A percentile compares a stretch with the other conserved stretches of the same genome.
These are phyloP conservation scores for Lentinula raphanica DNA, from an alignment of 768 basidiomycete genomes.

Conservation along the genomic window DNA sequence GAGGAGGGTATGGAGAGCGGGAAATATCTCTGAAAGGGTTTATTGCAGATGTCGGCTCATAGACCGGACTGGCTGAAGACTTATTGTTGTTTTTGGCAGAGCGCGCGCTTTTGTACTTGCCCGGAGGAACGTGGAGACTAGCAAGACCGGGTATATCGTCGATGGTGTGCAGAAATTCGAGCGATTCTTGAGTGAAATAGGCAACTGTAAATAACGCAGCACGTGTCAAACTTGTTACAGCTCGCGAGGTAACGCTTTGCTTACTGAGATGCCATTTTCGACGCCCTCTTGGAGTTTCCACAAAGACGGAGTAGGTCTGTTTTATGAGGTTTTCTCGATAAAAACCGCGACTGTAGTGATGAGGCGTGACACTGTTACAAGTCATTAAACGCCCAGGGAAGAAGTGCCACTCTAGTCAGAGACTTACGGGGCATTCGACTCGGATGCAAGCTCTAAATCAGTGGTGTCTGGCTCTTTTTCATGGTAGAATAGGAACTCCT, in stretches of 20 bases:
- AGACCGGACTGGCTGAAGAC: slow-evolving; percentile 15
- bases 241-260: no score
- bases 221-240: slow-evolving; percentile 7
- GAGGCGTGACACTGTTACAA: slow-evolving; percentile 9
- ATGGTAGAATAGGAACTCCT: slow-evolving; percentile 78
- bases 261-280: slow-evolving; percentile 80
- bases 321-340: slow-evolving; percentile 55
- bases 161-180: slow-evolving; percentile 52
- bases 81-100: slow-evolving; percentile 34
- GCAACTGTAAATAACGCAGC: slow-evolving; percentile 44
- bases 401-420: neutral
- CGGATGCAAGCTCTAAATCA: slow-evolving; percentile 43
- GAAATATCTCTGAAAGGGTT: slow-evolving; percentile 15
- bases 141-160: slow-evolving; percentile 55
- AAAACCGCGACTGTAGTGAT: slow-evolving; percentile 22
- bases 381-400: neutral
- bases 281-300: slow-evolving; percentile 58
- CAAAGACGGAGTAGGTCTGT: slow-evolving; percentile 77
- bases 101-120: slow-evolving; percentile 63
- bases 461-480: slow-evolving; percentile 52
- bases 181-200: slow-evolving; percentile 65
- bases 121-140: slow-evolving; percentile 48
- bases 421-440: slow-evolving; percentile 47
- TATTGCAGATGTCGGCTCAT: slow-evolving; percentile 12
- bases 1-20: slow-evolving; percentile 24